Conservation (phyloP, 2,329 filamentous ascomycete species). For the Ilyonectria destructans region DNA sequence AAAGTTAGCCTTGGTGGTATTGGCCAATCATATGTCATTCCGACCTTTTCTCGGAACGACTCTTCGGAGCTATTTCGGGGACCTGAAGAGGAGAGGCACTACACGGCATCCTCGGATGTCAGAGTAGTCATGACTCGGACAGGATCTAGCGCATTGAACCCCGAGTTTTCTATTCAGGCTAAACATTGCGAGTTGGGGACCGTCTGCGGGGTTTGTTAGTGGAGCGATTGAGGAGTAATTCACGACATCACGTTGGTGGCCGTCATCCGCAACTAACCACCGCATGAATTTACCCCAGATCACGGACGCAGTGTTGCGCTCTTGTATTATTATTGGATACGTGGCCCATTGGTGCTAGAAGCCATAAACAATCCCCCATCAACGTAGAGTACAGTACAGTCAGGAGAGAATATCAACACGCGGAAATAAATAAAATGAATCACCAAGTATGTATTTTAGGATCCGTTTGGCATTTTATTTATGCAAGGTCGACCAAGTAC, state of each 20-base stretch:
- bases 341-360: too few relatives aligned
- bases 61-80: neutral
- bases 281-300: neutral
- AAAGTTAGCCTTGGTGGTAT: neutral
- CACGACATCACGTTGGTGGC: neutral
- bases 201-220: neutral
- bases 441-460: too few relatives aligned
- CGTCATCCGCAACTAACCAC: neutral
- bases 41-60: constrained; percentile 4
- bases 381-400: too few relatives aligned
- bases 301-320: neutral
- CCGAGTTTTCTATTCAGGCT: constrained; percentile 2
- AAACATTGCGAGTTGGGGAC: neutral
- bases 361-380: too few relatives aligned
- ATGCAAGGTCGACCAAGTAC: too few relatives aligned
- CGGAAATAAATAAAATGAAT: too few relatives aligned
- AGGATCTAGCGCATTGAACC: neutral
- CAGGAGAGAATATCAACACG: too few relatives aligned
- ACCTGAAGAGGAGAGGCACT: neutral
- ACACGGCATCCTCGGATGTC: neutral
- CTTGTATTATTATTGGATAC: neutral
- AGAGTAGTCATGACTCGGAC: neutral
- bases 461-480: too few relatives aligned
- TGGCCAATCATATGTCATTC: constrained; percentile 14
- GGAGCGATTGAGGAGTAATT: neutral